Evolutionary conservation across 1,284 basidiomycete genomes (phyloP).

Genomic region (Cutaneotrichosporon arboriforme): DNA sequence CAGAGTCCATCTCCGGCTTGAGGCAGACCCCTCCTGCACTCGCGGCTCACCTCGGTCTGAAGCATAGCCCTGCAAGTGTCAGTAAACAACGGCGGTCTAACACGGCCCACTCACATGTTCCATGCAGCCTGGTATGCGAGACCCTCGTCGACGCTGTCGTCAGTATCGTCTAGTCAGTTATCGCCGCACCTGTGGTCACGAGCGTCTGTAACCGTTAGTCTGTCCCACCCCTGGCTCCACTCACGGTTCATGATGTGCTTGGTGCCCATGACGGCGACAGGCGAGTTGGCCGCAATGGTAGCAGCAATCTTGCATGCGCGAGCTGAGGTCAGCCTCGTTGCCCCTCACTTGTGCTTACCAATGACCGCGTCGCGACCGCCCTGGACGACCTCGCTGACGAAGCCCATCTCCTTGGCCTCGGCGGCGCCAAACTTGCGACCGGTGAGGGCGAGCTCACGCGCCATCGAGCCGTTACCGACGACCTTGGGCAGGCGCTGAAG

Average conservation of each 20-base stretch:
- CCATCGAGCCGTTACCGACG: conserved; percentile 70
- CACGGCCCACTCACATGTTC: conserved; percentile 55
- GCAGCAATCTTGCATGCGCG: conserved; percentile 64
- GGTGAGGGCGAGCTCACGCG: conserved; percentile 74
- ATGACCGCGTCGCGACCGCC: conserved; percentile 58
- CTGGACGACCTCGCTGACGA: conserved; percentile 67
- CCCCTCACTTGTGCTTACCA: conserved; percentile 21
- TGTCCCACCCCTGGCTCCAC: conserved; percentile 6
- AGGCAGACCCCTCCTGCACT: not conserved
- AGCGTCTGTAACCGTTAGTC: conserved; percentile 53
- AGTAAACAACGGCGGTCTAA: not conserved
- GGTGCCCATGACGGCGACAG: conserved; percentile 72
- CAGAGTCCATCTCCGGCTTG: too few relatives aligned
- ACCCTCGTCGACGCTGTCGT: conserved; percentile 64
- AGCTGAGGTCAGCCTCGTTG: conserved; percentile 24
- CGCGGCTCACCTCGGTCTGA: conserved; percentile 57
- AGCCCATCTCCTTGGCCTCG: conserved; percentile 69
- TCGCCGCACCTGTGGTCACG: conserved; percentile 63
- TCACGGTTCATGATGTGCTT: conserved; percentile 61
- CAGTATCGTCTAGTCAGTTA: conserved; percentile 5
- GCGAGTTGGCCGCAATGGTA: conserved; percentile 69
- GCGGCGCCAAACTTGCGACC: conserved; percentile 63
- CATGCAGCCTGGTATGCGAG: conserved; percentile 71
- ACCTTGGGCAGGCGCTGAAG: conserved; percentile 79
- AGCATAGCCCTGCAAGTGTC: conserved; percentile 47